These are phyloP conservation scores for Cyanidium caldarium DNA, from an alignment of 23 red algal genomes.

Conservation along the genomic window DNA sequence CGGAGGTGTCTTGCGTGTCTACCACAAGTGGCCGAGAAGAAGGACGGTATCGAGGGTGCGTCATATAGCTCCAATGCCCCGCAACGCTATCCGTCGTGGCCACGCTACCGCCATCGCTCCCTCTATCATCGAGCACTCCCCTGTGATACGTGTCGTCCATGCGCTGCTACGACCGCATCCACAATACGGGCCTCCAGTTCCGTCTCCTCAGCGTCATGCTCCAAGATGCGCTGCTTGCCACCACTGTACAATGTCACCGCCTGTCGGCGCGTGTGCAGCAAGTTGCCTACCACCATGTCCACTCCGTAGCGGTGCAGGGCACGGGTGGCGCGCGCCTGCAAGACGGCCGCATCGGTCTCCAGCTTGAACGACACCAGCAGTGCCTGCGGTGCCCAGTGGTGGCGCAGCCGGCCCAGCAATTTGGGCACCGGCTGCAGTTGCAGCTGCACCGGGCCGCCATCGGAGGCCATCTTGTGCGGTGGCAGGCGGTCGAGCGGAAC, in stretches of 20 bases:
- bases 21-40: no score
- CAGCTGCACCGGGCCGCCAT: slow-evolving; percentile 11
- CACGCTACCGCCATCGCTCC: no score
- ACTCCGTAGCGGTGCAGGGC: slow-evolving; percentile 25
- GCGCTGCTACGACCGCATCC: neutral
- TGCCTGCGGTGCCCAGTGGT: slow-evolving; percentile 56
- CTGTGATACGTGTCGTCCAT: no score
- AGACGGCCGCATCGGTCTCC: slow-evolving; percentile 42
- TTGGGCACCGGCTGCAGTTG: slow-evolving; percentile 44
- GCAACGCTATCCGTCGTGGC: no score
- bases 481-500: slow-evolving; percentile 22
- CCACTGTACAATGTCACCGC: neutral
- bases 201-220: neutral
- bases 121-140: no score
- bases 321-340: slow-evolving; percentile 14
- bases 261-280: slow-evolving; percentile 42
- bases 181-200: neutral
- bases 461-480: slow-evolving; percentile 53
- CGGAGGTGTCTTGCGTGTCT: no score
- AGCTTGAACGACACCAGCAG: slow-evolving; percentile 79
- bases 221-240: neutral
- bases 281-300: slow-evolving; percentile 62
- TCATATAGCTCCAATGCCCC: no score
- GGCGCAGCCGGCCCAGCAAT: slow-evolving; percentile 26
- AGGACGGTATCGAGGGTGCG: no score